Conservation (phyloP, 148 eudicot species). For the Camellia granthamiana region DNA sequence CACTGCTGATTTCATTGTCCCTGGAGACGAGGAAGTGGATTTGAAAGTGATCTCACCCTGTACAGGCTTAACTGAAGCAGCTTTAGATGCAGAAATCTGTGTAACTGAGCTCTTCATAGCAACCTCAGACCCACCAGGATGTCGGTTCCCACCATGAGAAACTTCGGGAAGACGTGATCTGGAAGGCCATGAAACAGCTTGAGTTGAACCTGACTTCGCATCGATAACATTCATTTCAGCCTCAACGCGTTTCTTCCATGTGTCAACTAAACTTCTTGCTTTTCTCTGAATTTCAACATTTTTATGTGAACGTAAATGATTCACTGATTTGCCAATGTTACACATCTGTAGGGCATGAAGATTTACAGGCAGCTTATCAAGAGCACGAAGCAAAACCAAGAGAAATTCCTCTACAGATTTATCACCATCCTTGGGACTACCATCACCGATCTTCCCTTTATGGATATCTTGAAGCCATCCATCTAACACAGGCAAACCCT, state of each 20-base stretch:
- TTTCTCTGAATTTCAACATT: conserved; percentile 76
- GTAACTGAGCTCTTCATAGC: conserved; percentile 42
- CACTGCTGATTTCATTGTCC: conserved; percentile 29
- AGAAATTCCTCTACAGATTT: conserved; percentile 72
- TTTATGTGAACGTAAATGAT: conserved; percentile 62
- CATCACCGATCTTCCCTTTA: too few species aligned
- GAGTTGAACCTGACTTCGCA: conserved; percentile 48
- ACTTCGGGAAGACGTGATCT: conserved; percentile 49
- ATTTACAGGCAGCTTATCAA: conserved; percentile 75
- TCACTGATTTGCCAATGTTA: conserved; percentile 83
- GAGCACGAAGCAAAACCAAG: conserved; percentile 66
- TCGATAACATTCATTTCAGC: conserved; percentile 69
- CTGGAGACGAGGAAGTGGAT: conserved; percentile 40
- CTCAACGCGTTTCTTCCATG: conserved; percentile 89
- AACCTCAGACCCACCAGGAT: conserved; percentile 45
- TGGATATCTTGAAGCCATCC: too few species aligned
- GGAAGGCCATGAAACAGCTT: conserved; percentile 52
- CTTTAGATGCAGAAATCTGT: conserved; percentile 46
- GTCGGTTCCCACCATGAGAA: conserved; percentile 42
- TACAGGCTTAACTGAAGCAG: conserved; percentile 37
- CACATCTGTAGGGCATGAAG: conserved; percentile 64
- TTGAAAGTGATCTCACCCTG: conserved; percentile 43
- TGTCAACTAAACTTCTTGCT: conserved; percentile 71
- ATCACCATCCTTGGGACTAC: conserved; percentile 42
- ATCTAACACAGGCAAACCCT: too few species aligned